Base-by-base conservation (phyloP, 495 filamentous ascomycete species). In the Bombardia bombarda region DNA sequence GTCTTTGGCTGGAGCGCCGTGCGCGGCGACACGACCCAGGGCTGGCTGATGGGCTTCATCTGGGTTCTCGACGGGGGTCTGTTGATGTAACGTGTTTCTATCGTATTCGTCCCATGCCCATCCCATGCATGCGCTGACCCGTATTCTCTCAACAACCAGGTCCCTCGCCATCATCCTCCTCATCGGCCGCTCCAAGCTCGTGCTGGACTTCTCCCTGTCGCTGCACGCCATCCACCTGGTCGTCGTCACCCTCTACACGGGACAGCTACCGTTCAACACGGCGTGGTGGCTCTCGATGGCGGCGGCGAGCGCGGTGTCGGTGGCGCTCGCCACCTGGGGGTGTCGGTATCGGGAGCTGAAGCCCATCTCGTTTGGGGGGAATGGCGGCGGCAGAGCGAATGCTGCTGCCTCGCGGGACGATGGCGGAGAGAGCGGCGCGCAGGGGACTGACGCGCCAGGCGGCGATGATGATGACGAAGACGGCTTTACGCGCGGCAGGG, bases 181-280 rank as follows among this genome's bases (percentile, higher is more conserved):
- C 45, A 78, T 95, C 48, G 82, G 82, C 22, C 86, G 90, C 41
- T 88, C 83, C 20, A 96, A 96, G 57, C 79, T 95, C 26, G 82
- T 96, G 24, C 85, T 84, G 46, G 92, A 99, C 60, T 99, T 99
- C 61, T 82, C 87, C 6, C 72, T 96, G 18, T 94, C 92, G 1
- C 75, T 92, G 19, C 88, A 95, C 67, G 78, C 84, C 63, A 67
- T 96, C 23, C 87, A 96, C 51, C 75, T 95, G n/a, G 46, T 94
- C 42, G 61, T 85, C 49, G 83, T 83, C 2, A 78, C 73, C 7
- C 53, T 93, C 2, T 95, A 95, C 55, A 80, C 89, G 1, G 49
- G 74, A 36, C 69, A 77, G 1, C 50, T 97, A 4, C 93, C 93
- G 4, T 62, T 68, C 5, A 80, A 87, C 51, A 60, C 73, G 38